Evolutionary conservation across 495 filamentous ascomycete genomes (phyloP), one percentile per base, ranked within the genome.

Genomic region (Parathielavia hyrcaniae): DNA sequence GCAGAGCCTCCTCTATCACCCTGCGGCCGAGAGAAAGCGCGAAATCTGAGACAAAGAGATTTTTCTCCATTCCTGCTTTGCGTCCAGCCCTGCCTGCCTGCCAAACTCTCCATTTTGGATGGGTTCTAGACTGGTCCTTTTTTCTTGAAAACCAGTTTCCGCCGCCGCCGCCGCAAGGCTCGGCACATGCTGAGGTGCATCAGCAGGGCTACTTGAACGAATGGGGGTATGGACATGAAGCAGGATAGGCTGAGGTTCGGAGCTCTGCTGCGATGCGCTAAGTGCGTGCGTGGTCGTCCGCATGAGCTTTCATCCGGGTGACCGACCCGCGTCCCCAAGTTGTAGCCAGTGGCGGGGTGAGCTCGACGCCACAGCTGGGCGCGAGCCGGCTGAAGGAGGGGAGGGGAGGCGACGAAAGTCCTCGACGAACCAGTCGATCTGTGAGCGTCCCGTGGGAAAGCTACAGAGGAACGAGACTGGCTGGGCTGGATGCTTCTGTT

Each of bases 361-460:
- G 16, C 34, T 50, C 35, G 45, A 35, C 54, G 54, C 54, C 54
- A 57, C 45, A 50, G 35, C 20, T 57, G 14, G 43, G 36, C 10
- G 8, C 10, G 23, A 17, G 19, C 41, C 14, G 41, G 53, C 13
- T 23, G 53, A 38, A 7, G 19, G 22, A 5, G 41, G 30, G 4
- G 17, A 32, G 34, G 34, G 19, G 22, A 38, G 9, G 9, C 10
- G 35, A 11, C 3, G 35, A 11, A 38, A 14, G 9, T 38, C 35
- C 35, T 38, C 35, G 2, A 38, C 9, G 35, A 38, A 38, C 35
- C 35, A 38, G 35, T 38, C 35, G 9, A 30, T 38, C 13, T 38
- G 35, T 38, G n/a, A 38, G 9, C 26, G 26, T 38, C 35, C 13
- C 35, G 35, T 38, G 35, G 35, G 35, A 38, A n/a, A 38, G 35